Evolutionary conservation across 2,329 filamentous ascomycete genomes (phyloP).

Genomic region (Incumbomyces lentus): DNA sequence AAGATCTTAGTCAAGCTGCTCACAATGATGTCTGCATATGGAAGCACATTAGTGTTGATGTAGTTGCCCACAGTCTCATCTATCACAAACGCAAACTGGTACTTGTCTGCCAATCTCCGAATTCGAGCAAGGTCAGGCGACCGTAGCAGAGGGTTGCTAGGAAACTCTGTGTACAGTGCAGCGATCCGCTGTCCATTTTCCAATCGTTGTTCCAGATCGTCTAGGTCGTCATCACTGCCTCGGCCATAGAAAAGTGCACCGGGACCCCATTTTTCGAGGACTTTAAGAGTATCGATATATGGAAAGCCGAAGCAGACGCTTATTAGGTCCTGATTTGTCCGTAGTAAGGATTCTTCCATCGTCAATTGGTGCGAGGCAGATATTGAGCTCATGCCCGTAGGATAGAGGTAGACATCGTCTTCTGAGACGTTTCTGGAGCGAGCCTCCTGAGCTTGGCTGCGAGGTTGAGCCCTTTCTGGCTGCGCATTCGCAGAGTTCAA

Average conservation of each 20-base stretch:
- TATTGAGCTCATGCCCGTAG: conserved; percentile 89
- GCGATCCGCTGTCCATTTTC: conserved; percentile 64
- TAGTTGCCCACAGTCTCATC: conserved; percentile 97
- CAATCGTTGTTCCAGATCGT: conserved; percentile 68
- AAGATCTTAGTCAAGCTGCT: conserved; percentile 96
- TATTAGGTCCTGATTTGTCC: conserved; percentile 35
- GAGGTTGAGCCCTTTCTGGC: conserved; percentile 27
- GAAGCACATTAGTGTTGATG: conserved; percentile 86
- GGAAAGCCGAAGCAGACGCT: conserved; percentile 95
- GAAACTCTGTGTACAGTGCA: conserved; percentile 87
- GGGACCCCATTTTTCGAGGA: conserved; percentile 86
- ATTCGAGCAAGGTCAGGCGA: conserved; percentile 81
- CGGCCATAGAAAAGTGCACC: conserved; percentile 82
- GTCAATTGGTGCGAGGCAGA: conserved; percentile 75
- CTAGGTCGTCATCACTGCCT: conserved; percentile 64
- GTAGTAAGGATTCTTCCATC: conserved; percentile 50
- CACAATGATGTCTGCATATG: conserved; percentile 80
- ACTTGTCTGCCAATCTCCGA: conserved; percentile 64
- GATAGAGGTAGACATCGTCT: conserved; percentile 79
- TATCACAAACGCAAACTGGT: conserved; percentile 80
- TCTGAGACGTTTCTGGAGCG: conserved; percentile 37
- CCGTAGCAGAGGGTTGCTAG: conserved; percentile 77
- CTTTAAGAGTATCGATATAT: conserved; percentile 93
- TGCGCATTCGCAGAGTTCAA: conserved; percentile 31
- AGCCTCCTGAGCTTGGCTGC: conserved; percentile 16